Evolutionary conservation across 805 yeast genomes (phyloP), one percentile per base, ranked within the genome.

Genomic region (Saccharomycopsis sp.): DNA sequence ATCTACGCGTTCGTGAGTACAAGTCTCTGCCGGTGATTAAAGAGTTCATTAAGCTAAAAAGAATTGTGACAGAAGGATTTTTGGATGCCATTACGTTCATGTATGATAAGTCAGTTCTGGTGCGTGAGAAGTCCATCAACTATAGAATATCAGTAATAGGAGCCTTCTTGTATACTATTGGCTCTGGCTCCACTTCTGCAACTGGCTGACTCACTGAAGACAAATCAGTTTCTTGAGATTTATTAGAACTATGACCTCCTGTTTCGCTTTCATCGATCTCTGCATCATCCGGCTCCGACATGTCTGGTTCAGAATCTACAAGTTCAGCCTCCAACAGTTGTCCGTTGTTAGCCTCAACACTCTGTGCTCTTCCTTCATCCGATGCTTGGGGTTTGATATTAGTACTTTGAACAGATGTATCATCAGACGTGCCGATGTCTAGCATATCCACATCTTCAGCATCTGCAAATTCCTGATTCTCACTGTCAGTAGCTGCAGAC

Each of bases 231-330:
- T 7, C 21, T 4, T 5, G 18, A 16, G 9, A 4, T 16, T n/a
- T 12, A 20, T 44, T 44, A 20, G 20, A 12, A 21, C 53, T 53
- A n/a, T 15, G 41, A 16, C 34, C 20, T 24, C 59, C 62, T 9
- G 44, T 60, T 2, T 52, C 55, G 1, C 54, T 62, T 2, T 55
- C 63, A 12, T 66, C 63, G 46, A 29, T 62, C 2, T 55, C 63
- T 14, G 65, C 62, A 41, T 65, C 68, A 18, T 55, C 46, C 1
- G 63, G 64, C 12, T 51, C 59, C 5, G 58, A 66, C 20, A 64
- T 66, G 50, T 68, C 65, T 2, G 67, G 68, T 4, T 64, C 66
- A 2, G 63, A 50, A 9, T 62, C 68, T n/a, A 63, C 68, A 24
- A 53, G 52, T 0, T 63, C 66, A 8, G 24, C 53, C 3, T 51